Evolutionary conservation across 257 asterid genomes (phyloP).

Genomic region (Paulownia fortunei): DNA sequence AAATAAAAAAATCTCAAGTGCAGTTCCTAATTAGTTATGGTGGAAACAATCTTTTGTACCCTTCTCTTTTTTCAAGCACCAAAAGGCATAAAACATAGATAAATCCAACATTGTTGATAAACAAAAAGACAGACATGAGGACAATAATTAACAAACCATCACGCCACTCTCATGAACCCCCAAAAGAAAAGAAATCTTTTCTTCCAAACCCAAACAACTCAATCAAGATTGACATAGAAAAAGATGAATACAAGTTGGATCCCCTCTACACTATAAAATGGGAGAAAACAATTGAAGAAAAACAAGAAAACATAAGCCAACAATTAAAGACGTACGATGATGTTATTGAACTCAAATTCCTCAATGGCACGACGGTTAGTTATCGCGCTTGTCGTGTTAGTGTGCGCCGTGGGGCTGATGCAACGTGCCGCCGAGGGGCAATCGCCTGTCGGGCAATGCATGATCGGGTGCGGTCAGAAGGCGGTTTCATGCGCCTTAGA

Average conservation of each 20-base stretch:
- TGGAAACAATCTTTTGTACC: neutral
- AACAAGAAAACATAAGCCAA: neutral
- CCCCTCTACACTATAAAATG: constrained; percentile 28
- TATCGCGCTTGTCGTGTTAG: constrained; percentile 19
- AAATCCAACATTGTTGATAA: neutral
- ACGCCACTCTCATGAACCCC: constrained; percentile 40
- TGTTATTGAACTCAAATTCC: neutral
- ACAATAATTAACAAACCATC: constrained; percentile 40
- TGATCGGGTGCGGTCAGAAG: constrained; percentile 34
- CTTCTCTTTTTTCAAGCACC: neutral
- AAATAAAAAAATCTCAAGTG: no score
- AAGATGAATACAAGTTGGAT: neutral
- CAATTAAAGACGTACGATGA: neutral
- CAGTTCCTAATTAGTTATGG: neutral
- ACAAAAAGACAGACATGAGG: constrained; percentile 7
- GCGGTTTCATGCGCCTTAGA: constrained; percentile 34
- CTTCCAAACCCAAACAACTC: constrained; percentile 9
- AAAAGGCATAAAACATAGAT: neutral
- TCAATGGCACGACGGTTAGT: constrained; percentile 4
- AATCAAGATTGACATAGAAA: neutral
- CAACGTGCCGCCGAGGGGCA: constrained; percentile 35
- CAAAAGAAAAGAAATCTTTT: neutral
- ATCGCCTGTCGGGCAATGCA: constrained; percentile 34
- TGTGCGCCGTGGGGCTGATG: constrained; percentile 18
- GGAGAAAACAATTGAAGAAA: neutral